Percentiles rank a stretch among this genome's conserved stretches.
These are phyloP conservation scores for Zymoseptoria brevis DNA, from an alignment of 2,329 filamentous ascomycete genomes.

Conservation along the genomic window DNA sequence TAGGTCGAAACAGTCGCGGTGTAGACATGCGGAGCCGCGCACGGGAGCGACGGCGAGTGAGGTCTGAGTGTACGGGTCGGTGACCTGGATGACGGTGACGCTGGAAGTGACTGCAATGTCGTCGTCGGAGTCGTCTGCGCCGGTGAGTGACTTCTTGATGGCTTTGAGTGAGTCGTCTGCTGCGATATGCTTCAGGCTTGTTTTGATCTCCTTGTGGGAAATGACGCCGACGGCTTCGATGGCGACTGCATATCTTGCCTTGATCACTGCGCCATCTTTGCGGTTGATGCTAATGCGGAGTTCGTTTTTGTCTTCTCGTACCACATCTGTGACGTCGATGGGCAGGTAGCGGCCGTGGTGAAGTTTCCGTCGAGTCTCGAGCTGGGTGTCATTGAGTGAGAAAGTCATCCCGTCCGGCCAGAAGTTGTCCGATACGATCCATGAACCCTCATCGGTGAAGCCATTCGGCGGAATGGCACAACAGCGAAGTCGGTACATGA, in stretches of 20 bases:
- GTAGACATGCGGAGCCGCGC: constrained; percentile 60
- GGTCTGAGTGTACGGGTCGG: constrained; percentile 40
- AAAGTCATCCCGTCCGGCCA: constrained; percentile 70
- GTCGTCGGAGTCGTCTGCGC: constrained; percentile 40
- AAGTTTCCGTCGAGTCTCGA: constrained; percentile 56
- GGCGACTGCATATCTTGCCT: constrained; percentile 52
- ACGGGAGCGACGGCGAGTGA: constrained; percentile 61
- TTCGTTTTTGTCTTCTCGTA: constrained; percentile 54
- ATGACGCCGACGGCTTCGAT: constrained; percentile 61
- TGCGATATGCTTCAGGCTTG: constrained; percentile 29
- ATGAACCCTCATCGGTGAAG: constrained; percentile 42
- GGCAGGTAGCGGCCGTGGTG: constrained; percentile 71
- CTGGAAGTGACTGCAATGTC: constrained; percentile 37
- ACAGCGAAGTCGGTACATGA: constrained; percentile 63
- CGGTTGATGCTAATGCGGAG: constrained; percentile 47
- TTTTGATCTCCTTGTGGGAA: constrained; percentile 33
- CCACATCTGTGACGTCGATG: constrained; percentile 58
- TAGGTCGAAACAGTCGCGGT: constrained; percentile 86
- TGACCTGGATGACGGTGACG: constrained; percentile 36
- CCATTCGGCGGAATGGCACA: constrained; percentile 36
- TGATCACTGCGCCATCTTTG: constrained; percentile 29
- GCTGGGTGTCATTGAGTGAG: constrained; percentile 51
- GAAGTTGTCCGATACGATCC: constrained; percentile 54
- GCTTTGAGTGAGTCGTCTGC: constrained; percentile 45
- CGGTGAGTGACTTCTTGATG: constrained; percentile 47